Evolutionary conservation across 371 early-diverging fungal species (phyloP).

Genomic region (Chytridium lagenaria): DNA sequence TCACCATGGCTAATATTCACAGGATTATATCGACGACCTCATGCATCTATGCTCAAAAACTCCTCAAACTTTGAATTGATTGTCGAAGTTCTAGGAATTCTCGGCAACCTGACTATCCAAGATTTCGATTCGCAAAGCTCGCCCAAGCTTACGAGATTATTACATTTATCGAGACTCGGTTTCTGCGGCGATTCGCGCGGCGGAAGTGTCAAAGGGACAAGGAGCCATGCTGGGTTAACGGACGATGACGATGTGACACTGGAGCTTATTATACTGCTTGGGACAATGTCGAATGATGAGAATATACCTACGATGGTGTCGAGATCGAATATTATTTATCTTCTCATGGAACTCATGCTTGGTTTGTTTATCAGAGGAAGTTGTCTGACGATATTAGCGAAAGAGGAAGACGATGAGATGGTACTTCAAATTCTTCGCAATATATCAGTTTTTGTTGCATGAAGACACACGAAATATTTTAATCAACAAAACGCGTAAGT

Average conservation of each 20-base stretch:
- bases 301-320: constrained; percentile 50
- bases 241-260: constrained; percentile 57
- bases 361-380: constrained; percentile 34
- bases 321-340: constrained; percentile 36
- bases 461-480: constrained; percentile 46
- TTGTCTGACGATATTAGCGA: constrained; percentile 38
- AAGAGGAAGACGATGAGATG: constrained; percentile 67
- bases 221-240: constrained; percentile 27
- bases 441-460: constrained; percentile 55
- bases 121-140: constrained; percentile 58
- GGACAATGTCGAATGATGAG: constrained; percentile 58
- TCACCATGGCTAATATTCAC: neutral
- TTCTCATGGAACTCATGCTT: constrained; percentile 56
- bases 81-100: constrained; percentile 55
- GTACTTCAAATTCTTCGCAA: constrained; percentile 58
- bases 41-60: constrained; percentile 49
- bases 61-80: constrained; percentile 43
- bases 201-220: constrained; percentile 19
- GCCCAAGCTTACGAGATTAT: constrained; percentile 46
- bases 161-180: constrained; percentile 37
- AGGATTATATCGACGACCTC: constrained; percentile 62
- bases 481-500: constrained; percentile 49
- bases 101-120: constrained; percentile 49
- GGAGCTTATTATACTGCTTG: constrained; percentile 50
- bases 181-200: constrained; percentile 23